Conservation (phyloP, 2,329 filamentous ascomycete species). For the Fusarium sp. region DNA sequence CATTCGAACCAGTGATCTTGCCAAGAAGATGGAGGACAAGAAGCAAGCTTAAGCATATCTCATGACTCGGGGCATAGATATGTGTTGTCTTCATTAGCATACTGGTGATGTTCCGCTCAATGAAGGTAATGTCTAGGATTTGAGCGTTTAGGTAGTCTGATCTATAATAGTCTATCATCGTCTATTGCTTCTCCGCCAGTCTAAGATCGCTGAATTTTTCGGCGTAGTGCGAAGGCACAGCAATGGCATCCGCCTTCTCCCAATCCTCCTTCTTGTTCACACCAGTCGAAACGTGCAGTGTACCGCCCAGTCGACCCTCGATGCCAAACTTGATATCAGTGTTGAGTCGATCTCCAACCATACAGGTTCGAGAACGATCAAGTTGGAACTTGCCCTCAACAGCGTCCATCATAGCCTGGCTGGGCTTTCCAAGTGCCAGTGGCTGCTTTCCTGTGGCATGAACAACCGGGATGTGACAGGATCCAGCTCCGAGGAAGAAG, state of each 20-base stretch:
- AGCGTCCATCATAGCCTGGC: constrained; percentile 99
- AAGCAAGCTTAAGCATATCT: constrained; percentile 40
- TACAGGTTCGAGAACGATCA: constrained; percentile 86
- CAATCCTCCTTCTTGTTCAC: constrained; percentile 89
- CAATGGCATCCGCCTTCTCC: constrained; percentile 74
- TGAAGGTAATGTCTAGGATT: not conserved
- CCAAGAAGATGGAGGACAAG: constrained; percentile 60
- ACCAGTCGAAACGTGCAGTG: constrained; percentile 89
- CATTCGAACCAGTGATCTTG: constrained; percentile 65
- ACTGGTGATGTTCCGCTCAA: no score
- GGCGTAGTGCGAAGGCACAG: constrained; percentile 85
- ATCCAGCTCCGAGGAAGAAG: constrained; percentile 93
- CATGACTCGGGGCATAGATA: not conserved
- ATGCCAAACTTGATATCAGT: constrained; percentile 97
- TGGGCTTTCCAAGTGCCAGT: constrained; percentile 89
- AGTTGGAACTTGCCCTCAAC: constrained; percentile 96
- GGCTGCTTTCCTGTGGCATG: constrained; percentile 79
- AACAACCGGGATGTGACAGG: constrained; percentile 81
- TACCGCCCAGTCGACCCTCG: constrained; percentile 90
- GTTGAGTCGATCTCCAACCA: constrained; percentile 94
- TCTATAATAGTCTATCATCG: constrained; percentile 30
- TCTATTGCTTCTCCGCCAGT: constrained; percentile 42
- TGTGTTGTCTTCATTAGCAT: not conserved
- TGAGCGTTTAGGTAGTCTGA: constrained; percentile 28
- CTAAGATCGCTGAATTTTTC: constrained; percentile 84